Base-by-base conservation (phyloP, 2,329 filamentous ascomycete species). In the Lachnellula subtilissima region DNA sequence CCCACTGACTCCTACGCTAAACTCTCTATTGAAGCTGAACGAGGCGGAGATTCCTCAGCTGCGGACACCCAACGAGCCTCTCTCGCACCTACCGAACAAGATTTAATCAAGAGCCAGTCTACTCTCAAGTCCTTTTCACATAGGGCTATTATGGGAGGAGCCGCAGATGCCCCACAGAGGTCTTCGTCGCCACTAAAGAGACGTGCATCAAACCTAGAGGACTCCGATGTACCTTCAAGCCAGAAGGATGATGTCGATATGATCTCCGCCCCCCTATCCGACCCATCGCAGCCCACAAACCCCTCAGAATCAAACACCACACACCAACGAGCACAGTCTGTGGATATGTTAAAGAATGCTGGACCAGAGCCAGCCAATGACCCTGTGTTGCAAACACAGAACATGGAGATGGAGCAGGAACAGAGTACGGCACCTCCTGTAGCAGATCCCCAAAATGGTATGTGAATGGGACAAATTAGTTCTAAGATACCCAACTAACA, bases 181-280 rank as follows among this genome's bases (percentile, higher is more conserved):
- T 84, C 84, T 19, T 85, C 83, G 28, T 87, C 84, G 19, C 84
- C 84, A 7, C 71, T 86, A 55, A 87, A 87, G 72, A 77, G 84
- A 66, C 78, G 79, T 60, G 83, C 83, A 37, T 84, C 68, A 15
- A 66, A 70, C 48, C 50, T 71, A 28, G 69, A 70, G 47, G 57
- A 57, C 14, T 52, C 55, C 14, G 67, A 69, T 22, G 56, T 48
- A 12, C 49, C 56, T 9, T 58, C 64, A 23, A 64, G 55, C 37
- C 62, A 64, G 50, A 63, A 65, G 32, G 65, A 71, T 48, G 67
- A 71, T 65, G 64, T 70, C 17, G 67, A 70, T 40, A 70, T 70
- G 68, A 63, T 67, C 15, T 50, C 55, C 39, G 62, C 65, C 37
- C 57, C 62, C 9, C 37, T 53, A 39, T 53, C 60, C 11, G 51